A percentile compares a stretch with the other conserved stretches of the same genome.
Evolutionary conservation across 75 land plant species (phyloP).

Genomic region (Pseudotsuga menziesii): DNA sequence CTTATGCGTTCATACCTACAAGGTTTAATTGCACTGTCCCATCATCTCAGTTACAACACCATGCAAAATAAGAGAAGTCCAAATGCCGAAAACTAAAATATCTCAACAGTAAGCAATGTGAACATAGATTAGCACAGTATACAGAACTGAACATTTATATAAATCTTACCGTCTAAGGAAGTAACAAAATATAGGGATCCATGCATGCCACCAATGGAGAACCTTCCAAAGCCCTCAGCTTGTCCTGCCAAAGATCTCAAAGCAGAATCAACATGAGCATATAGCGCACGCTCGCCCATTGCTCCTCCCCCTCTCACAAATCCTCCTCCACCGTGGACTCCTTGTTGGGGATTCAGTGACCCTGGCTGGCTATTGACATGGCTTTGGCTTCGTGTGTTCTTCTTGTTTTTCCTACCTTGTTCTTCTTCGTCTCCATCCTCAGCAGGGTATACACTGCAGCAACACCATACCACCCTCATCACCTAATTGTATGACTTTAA

Average conservation of each 20-base stretch:
- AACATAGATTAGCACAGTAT: too few relatives aligned
- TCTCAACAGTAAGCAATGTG: too few relatives aligned
- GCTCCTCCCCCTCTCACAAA: slow-evolving; percentile 7
- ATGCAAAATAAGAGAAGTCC: too few relatives aligned
- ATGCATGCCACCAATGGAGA: slow-evolving; percentile 81
- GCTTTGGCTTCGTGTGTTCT: background rate
- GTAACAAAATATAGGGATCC: slow-evolving; percentile 77
- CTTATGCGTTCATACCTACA: too few relatives aligned
- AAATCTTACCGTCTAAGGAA: slow-evolving; percentile 51
- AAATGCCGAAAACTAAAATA: too few relatives aligned
- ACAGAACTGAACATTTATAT: too few relatives aligned
- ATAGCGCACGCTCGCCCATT: slow-evolving; percentile 36
- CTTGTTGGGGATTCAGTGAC: too few relatives aligned
- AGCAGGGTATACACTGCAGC: background rate
- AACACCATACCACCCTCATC: slow-evolving; percentile 8
- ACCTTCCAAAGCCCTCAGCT: slow-evolving; percentile 91
- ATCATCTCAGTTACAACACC: too few relatives aligned
- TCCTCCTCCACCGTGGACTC: background rate
- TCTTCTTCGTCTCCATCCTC: background rate
- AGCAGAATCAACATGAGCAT: slow-evolving; percentile 54
- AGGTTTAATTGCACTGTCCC: too few relatives aligned
- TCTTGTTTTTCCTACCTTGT: background rate
- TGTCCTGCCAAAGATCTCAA: slow-evolving; percentile 70
- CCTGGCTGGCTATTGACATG: background rate
- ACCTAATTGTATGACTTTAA: background rate